A percentile compares a stretch with the other conserved stretches of the same genome.
Evolutionary conservation across 768 basidiomycete genomes (phyloP).

Genomic region (Rhodotorula graminis): DNA sequence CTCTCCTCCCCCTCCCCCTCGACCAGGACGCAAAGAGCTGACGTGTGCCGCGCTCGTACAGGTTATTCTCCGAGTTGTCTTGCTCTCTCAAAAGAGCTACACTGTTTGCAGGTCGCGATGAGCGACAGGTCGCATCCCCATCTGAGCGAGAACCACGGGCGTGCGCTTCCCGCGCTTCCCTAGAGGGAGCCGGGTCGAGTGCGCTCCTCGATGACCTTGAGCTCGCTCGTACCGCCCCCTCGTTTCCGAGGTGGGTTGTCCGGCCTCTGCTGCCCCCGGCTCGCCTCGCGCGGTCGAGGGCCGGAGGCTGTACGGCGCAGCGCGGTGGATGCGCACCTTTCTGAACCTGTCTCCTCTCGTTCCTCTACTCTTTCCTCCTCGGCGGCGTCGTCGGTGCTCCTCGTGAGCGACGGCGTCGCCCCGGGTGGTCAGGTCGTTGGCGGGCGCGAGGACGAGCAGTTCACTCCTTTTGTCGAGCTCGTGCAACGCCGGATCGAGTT

Average conservation of each 20-base stretch:
- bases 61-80: conserved; percentile 19
- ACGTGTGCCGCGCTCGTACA: background rate
- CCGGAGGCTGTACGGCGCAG: conserved; percentile 27
- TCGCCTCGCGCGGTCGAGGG: background rate
- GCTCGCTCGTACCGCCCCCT: conserved; percentile 27
- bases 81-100: conserved; percentile 9
- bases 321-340: conserved; percentile 32
- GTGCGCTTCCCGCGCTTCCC: background rate
- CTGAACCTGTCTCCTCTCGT: conserved; percentile 21
- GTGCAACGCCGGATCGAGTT: background rate
- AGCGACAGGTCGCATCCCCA: conserved; percentile 22
- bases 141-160: conserved; percentile 19
- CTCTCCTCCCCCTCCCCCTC: background rate
- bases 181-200: too few species aligned
- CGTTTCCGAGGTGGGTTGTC: conserved; percentile 19
- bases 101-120: conserved; percentile 17
- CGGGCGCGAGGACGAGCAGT: background rate
- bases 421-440: background rate
- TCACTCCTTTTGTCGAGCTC: background rate
- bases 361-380: background rate
- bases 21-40: background rate
- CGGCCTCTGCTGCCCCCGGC: background rate
- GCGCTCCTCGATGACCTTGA: conserved; percentile 25
- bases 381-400: background rate
- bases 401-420: background rate